Evolutionary conservation across 306 rosid species (phyloP), one percentile per base, ranked within the genome.

Genomic region (Inga oerstediana): DNA sequence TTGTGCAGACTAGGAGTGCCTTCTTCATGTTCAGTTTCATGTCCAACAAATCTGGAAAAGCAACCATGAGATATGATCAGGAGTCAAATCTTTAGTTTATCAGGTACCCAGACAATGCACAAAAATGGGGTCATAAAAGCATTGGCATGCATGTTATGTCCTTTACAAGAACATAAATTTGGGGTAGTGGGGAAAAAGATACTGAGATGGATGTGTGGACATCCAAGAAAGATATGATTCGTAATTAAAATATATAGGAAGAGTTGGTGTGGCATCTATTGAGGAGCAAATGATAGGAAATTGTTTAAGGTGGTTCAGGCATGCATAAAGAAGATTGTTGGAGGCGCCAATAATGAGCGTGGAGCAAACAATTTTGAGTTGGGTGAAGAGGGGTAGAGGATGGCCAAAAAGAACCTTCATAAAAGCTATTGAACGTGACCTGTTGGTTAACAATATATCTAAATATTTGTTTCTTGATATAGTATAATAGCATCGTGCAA

Each of bases 1-100:
- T 94, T 90, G 69, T 78, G 90, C 77, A 87, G 62, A 45, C 89
- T 75, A 43, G 97, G 97, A 84, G 79, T 27, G 67, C 56, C 84
- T 73, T 90, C 85, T 9, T 84, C 89, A 49, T 76, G 10, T 61
- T 79, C 83, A 82, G 71, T 65, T 58, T 81, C 89, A 19, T 90
- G 81, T 65, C 76, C 88, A 82, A 96, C 71, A 83, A 83, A 82
- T 44, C 98, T 94, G 89, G 72, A 78, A 46, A 81, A 56, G 74
- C 73, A 89, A 82, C 72, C 39, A 71, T 15, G 81, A 11, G 65
- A 14, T 64, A 10, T 35, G 30, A 19, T 69, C 16, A 7, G 17
- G 13, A 39, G 27, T 69, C 30, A 69, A 39, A 19, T 19, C 39
- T 30, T 32, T 14, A 4, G 34, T 22, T 24, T 24, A 8, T 61